Percentiles rank a stretch among this genome's conserved stretches.
These are phyloP conservation scores for Nemania bipapillata DNA, from an alignment of 2,329 filamentous ascomycete genomes.

Conservation along the genomic window DNA sequence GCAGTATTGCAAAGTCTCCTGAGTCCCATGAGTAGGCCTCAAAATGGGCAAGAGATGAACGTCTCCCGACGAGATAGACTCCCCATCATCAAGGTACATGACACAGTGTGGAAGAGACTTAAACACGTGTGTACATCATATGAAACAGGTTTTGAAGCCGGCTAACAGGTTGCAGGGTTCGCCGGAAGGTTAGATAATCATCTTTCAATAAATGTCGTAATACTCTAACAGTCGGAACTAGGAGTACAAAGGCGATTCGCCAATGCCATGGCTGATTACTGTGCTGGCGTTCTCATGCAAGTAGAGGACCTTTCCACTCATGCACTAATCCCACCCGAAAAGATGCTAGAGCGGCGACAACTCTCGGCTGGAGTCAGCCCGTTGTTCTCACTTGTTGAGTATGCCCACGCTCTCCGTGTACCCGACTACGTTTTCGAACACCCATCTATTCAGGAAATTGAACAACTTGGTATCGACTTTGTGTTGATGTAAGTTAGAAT, in stretches of 20 bases:
- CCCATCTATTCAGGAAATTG: slow-evolving; percentile 25
- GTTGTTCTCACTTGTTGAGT: slow-evolving; percentile 32
- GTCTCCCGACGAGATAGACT: not conserved
- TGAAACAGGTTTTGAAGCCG: too few relatives aligned
- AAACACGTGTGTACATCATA: not conserved
- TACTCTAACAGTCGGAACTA: not conserved
- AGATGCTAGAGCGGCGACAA: slow-evolving; percentile 31
- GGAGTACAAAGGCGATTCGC: slow-evolving; percentile 23
- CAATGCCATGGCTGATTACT: slow-evolving; percentile 28
- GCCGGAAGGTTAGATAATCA: slow-evolving; percentile 2
- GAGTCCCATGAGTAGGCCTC: slow-evolving; percentile 17
- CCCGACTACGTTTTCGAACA: slow-evolving; percentile 35
- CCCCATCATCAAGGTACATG: slow-evolving; percentile 23
- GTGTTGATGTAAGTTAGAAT: slow-evolving; percentile 19
- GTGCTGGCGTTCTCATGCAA: slow-evolving; percentile 23
- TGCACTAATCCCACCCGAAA: slow-evolving; percentile 17
- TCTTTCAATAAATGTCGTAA: not conserved
- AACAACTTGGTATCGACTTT: slow-evolving; percentile 25
- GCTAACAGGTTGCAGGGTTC: slow-evolving; percentile 16
- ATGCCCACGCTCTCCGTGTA: slow-evolving; percentile 27
- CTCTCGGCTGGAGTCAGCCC: slow-evolving; percentile 29
- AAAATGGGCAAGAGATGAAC: not conserved
- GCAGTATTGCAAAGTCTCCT: slow-evolving; percentile 17
- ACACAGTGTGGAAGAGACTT: slow-evolving; percentile 30
- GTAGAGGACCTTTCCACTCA: slow-evolving; percentile 25